Evolutionary conservation across 2,329 filamentous ascomycete genomes (phyloP).

Genomic region (Lachnellula willkommii): DNA sequence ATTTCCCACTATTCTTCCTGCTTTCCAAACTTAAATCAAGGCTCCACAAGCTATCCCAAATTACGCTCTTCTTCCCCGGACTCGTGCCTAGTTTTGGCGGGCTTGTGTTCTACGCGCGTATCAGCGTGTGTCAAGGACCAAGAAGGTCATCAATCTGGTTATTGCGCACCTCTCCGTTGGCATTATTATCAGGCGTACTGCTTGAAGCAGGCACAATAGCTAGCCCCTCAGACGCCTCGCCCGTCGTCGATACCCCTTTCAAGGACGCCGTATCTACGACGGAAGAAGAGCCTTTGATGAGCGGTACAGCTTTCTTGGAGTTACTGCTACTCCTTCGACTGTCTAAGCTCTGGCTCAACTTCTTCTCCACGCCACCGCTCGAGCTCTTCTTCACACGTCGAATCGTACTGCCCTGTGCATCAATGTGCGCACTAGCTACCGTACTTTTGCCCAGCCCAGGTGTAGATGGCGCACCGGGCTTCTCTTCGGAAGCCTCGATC

Average conservation of each 20-base stretch:
- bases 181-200: conserved; percentile 14
- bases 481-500: conserved; percentile 89
- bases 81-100: conserved; percentile 16
- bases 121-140: conserved; percentile 27
- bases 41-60: conserved; percentile 60
- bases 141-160: conserved; percentile 26
- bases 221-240: conserved; percentile 20
- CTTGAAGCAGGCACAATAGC: conserved; percentile 8
- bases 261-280: conserved; percentile 23
- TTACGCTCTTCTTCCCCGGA: conserved; percentile 45
- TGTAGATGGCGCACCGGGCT: conserved; percentile 83
- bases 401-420: conserved; percentile 70
- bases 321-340: conserved; percentile 83
- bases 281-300: conserved; percentile 21
- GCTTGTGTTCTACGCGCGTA: conserved; percentile 21
- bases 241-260: conserved; percentile 20
- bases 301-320: conserved; percentile 66
- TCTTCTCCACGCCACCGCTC: conserved; percentile 61
- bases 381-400: conserved; percentile 39
- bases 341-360: conserved; percentile 80
- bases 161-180: conserved; percentile 23
- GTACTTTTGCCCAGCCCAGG: conserved; percentile 89
- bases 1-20: conserved; percentile 21
- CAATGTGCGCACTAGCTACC: conserved; percentile 79
- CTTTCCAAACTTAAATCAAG: conserved; percentile 53